A percentile compares a stretch with the other conserved stretches of the same genome.
Conservation (phyloP, 169 alveolate species). For the Eimeria brunetti region DNA sequence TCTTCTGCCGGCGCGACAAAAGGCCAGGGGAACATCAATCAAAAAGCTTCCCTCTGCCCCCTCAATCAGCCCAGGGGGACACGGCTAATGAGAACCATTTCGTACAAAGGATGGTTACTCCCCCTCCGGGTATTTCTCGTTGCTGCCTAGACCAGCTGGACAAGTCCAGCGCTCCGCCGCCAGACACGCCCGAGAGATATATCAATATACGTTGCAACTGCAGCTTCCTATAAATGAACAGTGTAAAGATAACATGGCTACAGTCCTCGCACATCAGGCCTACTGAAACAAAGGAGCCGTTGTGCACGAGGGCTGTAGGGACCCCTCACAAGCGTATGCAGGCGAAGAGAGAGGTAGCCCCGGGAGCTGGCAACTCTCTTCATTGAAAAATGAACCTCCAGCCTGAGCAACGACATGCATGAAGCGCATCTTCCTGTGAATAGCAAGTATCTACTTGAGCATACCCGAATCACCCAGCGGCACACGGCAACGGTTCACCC, state of each 20-base stretch:
- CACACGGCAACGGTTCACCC: background rate
- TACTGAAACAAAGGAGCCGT: conserved; percentile 67
- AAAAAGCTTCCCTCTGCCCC: conserved; percentile 76
- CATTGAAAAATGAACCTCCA: conserved; percentile 66
- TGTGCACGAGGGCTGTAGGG: conserved; percentile 44
- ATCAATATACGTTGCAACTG: conserved; percentile 6
- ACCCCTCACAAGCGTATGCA: conserved; percentile 39
- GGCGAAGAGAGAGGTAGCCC: conserved; percentile 70
- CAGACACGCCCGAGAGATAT: conserved; percentile 5
- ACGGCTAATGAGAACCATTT: conserved; percentile 37
- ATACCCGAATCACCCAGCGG: background rate
- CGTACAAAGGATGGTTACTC: conserved; percentile 1
- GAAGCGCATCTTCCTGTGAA: no score
- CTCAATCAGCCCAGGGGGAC: conserved; percentile 44
- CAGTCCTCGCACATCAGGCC: conserved; percentile 28
- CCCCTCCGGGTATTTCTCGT: conserved; percentile 25
- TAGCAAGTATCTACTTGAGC: background rate
- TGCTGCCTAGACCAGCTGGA: conserved; percentile 44
- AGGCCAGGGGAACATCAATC: conserved; percentile 40
- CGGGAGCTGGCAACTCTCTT: conserved; percentile 56
- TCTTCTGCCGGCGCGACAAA: conserved; percentile 24
- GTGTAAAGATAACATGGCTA: background rate
- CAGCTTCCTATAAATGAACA: conserved; percentile 23
- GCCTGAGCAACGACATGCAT: background rate
- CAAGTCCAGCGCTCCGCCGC: background rate